Base-by-base conservation (phyloP, 2,329 filamentous ascomycete genomes). In the Colletotrichum graminicola region DNA sequence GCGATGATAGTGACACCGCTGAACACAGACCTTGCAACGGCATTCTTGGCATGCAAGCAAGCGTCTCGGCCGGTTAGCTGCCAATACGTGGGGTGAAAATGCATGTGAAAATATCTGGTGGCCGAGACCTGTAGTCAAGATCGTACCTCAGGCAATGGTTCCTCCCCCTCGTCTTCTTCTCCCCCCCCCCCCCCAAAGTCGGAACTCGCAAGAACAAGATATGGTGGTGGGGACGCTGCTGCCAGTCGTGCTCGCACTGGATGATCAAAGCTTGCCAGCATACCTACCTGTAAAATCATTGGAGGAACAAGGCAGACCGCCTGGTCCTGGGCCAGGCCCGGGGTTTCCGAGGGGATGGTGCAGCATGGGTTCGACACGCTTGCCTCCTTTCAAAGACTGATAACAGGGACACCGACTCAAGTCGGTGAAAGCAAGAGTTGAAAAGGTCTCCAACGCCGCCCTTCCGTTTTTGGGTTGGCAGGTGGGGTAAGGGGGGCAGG, bases 301-400 rank as follows among this genome's bases (percentile, higher is more conserved):
- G 39, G 47, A 43, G 49, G 39, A 59, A 45, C 55, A 18, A 47
- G 57, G 36, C 49, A 62, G 64, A 62, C 34, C 34, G 52, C 43
- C 41, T 3, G n/a, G 45, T 47, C 8, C 21, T 49, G 34, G 65
- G 23, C 11, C 26, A 59, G 59, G 52, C 69, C 65, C 65, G 69
- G 65, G 65, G 65, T 60, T 62, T 29, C 65, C 69, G 69, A 68
- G 59, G 52, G 54, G 69, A 68, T 43, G 54, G 60, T 57, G 64
- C 52, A 62, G 64, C 51, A 55, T 39, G 63, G 63, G 21, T 54
- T 26, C 23, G 26, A 12, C n/a, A 6, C 32, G 47, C 26, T 23
- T 62, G 60, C 16, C 59, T 54, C 36, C 43, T 71, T 41, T 49
- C 32, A 52, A 62, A 29, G 43, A 51, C 23, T 45, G 11, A 51